Evolutionary conservation across 192 early-diverging fungal species (phyloP).

Genomic region (Backusella liffmaniae): DNA sequence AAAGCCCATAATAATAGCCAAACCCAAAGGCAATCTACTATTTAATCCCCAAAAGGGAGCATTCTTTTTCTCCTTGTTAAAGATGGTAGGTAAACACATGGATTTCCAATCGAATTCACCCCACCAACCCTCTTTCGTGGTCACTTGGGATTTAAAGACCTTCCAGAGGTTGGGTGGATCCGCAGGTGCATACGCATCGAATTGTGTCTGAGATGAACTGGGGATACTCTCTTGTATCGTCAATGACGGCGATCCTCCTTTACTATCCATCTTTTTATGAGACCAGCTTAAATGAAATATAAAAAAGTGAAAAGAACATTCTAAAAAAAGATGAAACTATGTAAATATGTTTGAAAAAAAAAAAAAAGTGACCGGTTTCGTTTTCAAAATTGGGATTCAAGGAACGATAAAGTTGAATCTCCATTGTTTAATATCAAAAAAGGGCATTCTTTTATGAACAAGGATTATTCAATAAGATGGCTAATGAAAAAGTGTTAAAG

Average conservation of each 20-base stretch:
- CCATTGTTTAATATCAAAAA: background rate
- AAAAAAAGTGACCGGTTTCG: background rate
- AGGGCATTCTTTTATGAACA: background rate
- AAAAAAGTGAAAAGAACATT: background rate
- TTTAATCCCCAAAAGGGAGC: constrained; percentile 51
- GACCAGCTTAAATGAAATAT: background rate
- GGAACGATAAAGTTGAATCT: background rate
- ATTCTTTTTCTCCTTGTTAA: constrained; percentile 31
- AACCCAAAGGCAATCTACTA: constrained; percentile 38
- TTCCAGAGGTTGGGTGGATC: constrained; percentile 9
- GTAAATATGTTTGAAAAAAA: no score
- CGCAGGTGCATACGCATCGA: constrained; percentile 19
- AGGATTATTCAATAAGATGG: no score
- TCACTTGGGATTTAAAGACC: constrained; percentile 13
- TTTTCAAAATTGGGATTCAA: background rate
- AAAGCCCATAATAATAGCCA: constrained; percentile 47
- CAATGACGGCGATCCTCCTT: background rate
- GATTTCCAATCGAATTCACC: constrained; percentile 43
- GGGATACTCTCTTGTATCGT: constrained; percentile 7
- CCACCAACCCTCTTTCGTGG: constrained; percentile 45
- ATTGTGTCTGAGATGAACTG: background rate
- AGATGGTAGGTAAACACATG: constrained; percentile 44
- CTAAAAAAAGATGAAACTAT: no score
- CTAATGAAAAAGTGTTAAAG: no score
- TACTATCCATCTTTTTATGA: background rate